Evolutionary conservation across 495 filamentous ascomycete genomes (phyloP).

Genomic region (Cairneyella variabilis): DNA sequence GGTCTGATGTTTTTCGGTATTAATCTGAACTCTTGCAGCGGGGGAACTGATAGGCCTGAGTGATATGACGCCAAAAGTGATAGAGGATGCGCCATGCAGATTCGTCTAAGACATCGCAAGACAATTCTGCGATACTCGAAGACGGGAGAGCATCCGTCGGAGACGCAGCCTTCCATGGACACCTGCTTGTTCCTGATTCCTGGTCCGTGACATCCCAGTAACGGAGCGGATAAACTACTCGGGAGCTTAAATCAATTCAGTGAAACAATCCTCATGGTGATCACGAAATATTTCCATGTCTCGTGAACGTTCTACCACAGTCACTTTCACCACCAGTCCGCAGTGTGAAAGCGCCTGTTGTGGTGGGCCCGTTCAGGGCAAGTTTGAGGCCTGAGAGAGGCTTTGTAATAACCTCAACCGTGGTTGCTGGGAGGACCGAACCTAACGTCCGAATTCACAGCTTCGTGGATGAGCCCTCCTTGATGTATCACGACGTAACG

Average conservation of each 20-base stretch:
- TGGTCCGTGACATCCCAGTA: too few relatives aligned
- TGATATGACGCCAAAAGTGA: too few relatives aligned
- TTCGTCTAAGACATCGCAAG: too few relatives aligned
- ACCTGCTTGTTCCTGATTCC: too few relatives aligned
- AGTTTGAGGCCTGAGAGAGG: slow-evolving; percentile 21
- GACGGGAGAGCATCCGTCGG: too few relatives aligned
- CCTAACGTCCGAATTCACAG: slow-evolving; percentile 19
- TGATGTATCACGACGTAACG: slow-evolving; percentile 8
- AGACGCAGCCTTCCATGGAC: too few relatives aligned
- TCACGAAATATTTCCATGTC: slow-evolving; percentile 14
- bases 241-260: slow-evolving; percentile 18
- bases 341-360: slow-evolving; percentile 10
- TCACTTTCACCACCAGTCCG: slow-evolving; percentile 3
- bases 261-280: slow-evolving; percentile 22
- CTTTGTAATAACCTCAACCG: slow-evolving; percentile 15
- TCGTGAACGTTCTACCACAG: slow-evolving; percentile 12
- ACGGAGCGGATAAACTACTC: slow-evolving; percentile 16
- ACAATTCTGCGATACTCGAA: too few relatives aligned
- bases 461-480: slow-evolving; percentile 4
- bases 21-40: too few relatives aligned
- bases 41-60: too few relatives aligned
- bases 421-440: slow-evolving; percentile 22
- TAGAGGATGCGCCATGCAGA: too few relatives aligned
- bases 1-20: too few relatives aligned
- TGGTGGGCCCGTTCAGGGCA: slow-evolving; percentile 28